Evolutionary conservation across 352 stramenopile species (phyloP).

Genomic region (Pythium sukuiense): DNA sequence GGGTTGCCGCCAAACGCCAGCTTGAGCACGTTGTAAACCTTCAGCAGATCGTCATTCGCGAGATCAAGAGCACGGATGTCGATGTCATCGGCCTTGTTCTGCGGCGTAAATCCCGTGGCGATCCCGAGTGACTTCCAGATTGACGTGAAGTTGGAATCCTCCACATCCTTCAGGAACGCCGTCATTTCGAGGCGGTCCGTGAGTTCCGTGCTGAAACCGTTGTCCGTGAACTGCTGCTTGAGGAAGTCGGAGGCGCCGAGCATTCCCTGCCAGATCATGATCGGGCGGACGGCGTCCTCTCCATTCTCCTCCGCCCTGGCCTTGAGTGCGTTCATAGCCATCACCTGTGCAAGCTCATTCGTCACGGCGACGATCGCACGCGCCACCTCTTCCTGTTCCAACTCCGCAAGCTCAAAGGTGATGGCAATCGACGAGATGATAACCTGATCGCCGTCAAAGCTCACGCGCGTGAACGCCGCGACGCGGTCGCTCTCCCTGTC

Average conservation of each 20-base stretch:
- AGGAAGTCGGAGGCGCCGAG: conserved; percentile 12
- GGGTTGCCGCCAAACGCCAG: conserved; percentile 16
- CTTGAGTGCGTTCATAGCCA: background rate
- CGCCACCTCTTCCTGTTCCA: conserved; percentile 1
- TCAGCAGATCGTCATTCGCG: conserved; percentile 6
- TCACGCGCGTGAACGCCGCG: conserved; percentile 13
- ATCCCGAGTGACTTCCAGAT: background rate
- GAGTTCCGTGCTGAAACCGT: conserved; percentile 4
- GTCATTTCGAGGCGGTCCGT: conserved; percentile 16
- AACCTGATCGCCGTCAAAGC: conserved; percentile 5
- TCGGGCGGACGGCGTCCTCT: background rate
- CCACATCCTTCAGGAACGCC: background rate
- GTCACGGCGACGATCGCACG: conserved; percentile 7
- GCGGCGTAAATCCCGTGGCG: background rate
- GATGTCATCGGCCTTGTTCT: conserved; percentile 1
- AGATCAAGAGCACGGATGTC: conserved; percentile 17
- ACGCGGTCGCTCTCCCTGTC: conserved; percentile 9
- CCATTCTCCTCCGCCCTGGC: background rate
- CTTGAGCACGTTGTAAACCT: conserved; percentile 26
- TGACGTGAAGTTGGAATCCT: background rate
- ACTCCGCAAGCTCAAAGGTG: background rate
- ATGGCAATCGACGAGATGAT: conserved; percentile 12
- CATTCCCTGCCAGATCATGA: conserved; percentile 17
- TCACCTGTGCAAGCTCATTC: conserved; percentile 6
- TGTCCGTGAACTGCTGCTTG: conserved; percentile 1